Evolutionary conservation across 768 basidiomycete species (phyloP), one percentile per base, ranked within the genome.

Genomic region (Tulasnella sp.): DNA sequence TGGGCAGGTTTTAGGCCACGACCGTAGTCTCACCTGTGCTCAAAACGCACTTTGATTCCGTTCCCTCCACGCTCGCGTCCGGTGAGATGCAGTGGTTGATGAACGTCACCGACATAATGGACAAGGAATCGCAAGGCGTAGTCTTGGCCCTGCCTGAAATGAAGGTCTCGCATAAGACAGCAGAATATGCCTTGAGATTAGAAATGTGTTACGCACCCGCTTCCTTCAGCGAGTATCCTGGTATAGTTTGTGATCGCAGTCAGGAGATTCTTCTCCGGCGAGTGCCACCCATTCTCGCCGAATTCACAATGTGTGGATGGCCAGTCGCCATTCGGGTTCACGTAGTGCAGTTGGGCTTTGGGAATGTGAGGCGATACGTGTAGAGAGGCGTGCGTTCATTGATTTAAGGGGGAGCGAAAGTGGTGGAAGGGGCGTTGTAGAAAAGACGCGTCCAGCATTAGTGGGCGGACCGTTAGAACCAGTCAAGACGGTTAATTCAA

Each of bases 31-130:
- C n/a, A 56, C 54, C 85, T 75, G 0, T 80, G 80, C 60, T 84
- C 85, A 68, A 87, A 96, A 11, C 73, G 66, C 25, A 92, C 88
- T 65, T 82, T 82, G 62, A 70, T 62, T 69, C 75, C 74, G 67
- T 97, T 98, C 1, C 93, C 94, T 3, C 94, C 94, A 29, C 87
- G 77, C 64, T 92, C 82, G 17, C 92, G 76, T 1, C 89, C 89
- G 0, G 87, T 87, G 38, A 99, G 77, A 69, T 99, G 94, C 55
- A 99, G 73, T 3, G 94, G 94, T 78, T 86, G 83, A 66, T 96
- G 94, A 76, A 94, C 75, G 69, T 97, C 94, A 0, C 94, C 92
- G 10, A 96, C 56, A 65, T 91, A 97, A 70, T 99, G 96, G 29
- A 93, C 79, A 30, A 99, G 74, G 74, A 96, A 99, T 69, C 88